A percentile compares a stretch with the other conserved stretches of the same genome.
Conservation (phyloP, 805 yeast species). For the Pichia paraexigua region DNA sequence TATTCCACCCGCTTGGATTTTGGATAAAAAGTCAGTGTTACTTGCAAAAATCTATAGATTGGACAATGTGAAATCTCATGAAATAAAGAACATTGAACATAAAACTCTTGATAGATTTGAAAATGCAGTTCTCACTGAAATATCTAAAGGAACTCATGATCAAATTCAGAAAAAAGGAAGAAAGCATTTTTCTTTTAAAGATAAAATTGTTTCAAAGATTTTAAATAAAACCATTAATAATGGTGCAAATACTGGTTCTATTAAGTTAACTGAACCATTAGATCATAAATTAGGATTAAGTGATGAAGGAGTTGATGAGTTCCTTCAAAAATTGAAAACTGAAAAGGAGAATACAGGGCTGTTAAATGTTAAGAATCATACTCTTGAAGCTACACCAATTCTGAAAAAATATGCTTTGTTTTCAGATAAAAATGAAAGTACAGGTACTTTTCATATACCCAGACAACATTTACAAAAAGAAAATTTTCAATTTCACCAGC, state of each 20-base stretch:
- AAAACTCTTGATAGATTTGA: conserved; percentile 3
- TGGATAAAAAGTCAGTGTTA: conserved; percentile 21
- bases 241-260: background rate
- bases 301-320: background rate
- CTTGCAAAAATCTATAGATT: conserved; percentile 8
- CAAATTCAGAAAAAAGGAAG: background rate
- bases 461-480: background rate
- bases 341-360: background rate
- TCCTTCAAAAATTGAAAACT: background rate
- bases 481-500: background rate
- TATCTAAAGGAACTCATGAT: background rate
- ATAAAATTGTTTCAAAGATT: background rate
- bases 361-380: background rate
- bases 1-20: conserved; percentile 50
- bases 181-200: background rate
- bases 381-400: background rate
- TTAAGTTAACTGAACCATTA: too few relatives aligned
- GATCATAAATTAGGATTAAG: background rate
- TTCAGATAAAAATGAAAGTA: background rate
- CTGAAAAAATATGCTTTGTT: background rate
- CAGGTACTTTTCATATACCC: background rate
- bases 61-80: background rate
- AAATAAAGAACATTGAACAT: background rate
- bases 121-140: background rate
- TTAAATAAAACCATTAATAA: background rate